A percentile compares a stretch with the other conserved stretches of the same genome.
Evolutionary conservation across 2,329 filamentous ascomycete genomes (phyloP).

Genomic region (Didymella glomerata): DNA sequence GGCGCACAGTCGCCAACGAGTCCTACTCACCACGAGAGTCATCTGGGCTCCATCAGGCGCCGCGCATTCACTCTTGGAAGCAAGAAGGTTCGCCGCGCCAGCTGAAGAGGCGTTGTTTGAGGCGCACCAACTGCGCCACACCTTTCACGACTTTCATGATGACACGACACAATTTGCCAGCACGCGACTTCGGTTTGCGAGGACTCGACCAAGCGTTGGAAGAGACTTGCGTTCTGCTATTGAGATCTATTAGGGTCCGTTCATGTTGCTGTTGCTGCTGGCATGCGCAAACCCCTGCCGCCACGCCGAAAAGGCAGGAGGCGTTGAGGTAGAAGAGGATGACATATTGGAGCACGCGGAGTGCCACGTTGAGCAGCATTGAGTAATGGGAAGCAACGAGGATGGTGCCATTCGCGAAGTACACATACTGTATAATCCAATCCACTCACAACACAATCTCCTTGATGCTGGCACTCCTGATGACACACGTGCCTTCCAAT

Average conservation of each 20-base stretch:
- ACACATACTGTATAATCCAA: neutral
- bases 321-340: neutral
- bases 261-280: constrained; percentile 8
- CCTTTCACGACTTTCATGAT: constrained; percentile 20
- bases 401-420: neutral
- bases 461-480: neutral
- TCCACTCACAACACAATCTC: neutral
- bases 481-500: neutral
- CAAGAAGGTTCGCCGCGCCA: constrained; percentile 43
- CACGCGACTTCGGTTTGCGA: constrained; percentile 4
- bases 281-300: neutral
- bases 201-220: constrained; percentile 45
- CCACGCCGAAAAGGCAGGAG: neutral
- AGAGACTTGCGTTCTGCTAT: constrained; percentile 25
- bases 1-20: constrained; percentile 36
- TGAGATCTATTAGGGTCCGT: neutral
- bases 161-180: constrained; percentile 11
- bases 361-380: neutral
- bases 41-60: constrained; percentile 34
- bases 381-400: neutral
- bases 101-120: constrained; percentile 20
- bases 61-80: constrained; percentile 44
- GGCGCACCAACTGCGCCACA: constrained; percentile 12
- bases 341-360: neutral
- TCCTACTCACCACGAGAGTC: constrained; percentile 34